Base-by-base conservation (phyloP, 2,329 filamentous ascomycete species). In the Apiospora phragmitis region DNA sequence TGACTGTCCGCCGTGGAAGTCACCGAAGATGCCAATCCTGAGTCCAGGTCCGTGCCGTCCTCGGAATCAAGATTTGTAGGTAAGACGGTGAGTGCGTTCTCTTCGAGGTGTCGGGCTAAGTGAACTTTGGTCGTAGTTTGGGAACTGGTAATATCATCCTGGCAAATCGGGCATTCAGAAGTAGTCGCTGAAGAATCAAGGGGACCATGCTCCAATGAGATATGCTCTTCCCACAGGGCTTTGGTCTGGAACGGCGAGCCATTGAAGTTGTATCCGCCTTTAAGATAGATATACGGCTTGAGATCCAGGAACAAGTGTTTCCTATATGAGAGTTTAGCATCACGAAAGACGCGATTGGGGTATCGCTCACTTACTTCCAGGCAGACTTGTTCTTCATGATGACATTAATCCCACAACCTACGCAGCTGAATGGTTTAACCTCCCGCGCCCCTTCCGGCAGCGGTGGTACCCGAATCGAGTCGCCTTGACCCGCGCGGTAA, bases 51-150 rank as follows among this genome's bases (percentile, higher is more conserved):
- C 9, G 59, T 69, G 24, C 68, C 70, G n/a, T 70, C 70, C 18
- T 71, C 70, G 32, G 70, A 71, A 26, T 71, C 70, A 5, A 65
- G 55, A 43, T 67, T 69, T 9, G 68, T 71, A 29, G 70, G 68
- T 9, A 71, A 66, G 18, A 68, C 45, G 1, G 68, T 71, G 35
- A 71, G 49, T 32, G 70, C 70, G 21, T 70, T 67, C 29, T 71
- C 70, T 42, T 71, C 70, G 6, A 71, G 18, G 29, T 71, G 70
- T 9, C 68, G 38, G 35, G 68, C 70, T 11, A 71, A 38, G 18
- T 71, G 70, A 21, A 35, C 29, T 18, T 21, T 41, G 5, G n/a
- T 21, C 11, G 51, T 12, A 26, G 38, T 29, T 12, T 43, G 43
- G 26, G 21, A 18, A 3, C 42, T 24, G 16, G 32, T n/a, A 14